phyloP scores from a whole-genome alignment of 169 alveolate genomes.

The Ichthyophthirius multifiliis region DNA sequence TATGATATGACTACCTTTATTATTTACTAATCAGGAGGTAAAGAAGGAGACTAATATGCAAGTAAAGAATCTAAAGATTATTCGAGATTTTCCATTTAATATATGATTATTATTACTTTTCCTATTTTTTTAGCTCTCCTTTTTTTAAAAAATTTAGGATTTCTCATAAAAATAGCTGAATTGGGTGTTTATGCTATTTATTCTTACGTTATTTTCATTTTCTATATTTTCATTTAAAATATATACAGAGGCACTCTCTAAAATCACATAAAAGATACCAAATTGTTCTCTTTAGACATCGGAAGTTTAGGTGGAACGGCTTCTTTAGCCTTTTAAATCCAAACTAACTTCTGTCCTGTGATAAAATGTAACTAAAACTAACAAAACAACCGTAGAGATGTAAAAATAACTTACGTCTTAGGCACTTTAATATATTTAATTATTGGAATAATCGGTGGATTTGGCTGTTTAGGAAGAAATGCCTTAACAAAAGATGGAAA shows the following conservation, averaged over 20 bases:
- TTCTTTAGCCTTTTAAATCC: constrained; percentile 6
- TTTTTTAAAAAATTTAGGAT: neutral
- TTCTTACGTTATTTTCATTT: neutral
- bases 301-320: constrained; percentile 16
- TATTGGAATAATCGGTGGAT: neutral
- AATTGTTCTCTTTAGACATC: neutral
- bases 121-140: neutral
- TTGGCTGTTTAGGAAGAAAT: constrained; percentile 1
- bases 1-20: neutral
- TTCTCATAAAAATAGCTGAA: neutral
- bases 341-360: neutral
- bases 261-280: neutral
- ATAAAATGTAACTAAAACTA: constrained; percentile 14
- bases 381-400: neutral
- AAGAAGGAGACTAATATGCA: neutral
- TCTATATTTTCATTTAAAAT: neutral
- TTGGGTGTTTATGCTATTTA: constrained; percentile 9
- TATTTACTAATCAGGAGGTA: neutral
- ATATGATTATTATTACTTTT: neutral
- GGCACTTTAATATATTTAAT: neutral
- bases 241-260: neutral
- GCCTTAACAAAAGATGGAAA: neutral
- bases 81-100: neutral
- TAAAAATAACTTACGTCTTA: neutral
- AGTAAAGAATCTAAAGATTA: neutral